Base-by-base conservation (phyloP, 257 asterid genomes). In the Schizonepeta tenuifolia region DNA sequence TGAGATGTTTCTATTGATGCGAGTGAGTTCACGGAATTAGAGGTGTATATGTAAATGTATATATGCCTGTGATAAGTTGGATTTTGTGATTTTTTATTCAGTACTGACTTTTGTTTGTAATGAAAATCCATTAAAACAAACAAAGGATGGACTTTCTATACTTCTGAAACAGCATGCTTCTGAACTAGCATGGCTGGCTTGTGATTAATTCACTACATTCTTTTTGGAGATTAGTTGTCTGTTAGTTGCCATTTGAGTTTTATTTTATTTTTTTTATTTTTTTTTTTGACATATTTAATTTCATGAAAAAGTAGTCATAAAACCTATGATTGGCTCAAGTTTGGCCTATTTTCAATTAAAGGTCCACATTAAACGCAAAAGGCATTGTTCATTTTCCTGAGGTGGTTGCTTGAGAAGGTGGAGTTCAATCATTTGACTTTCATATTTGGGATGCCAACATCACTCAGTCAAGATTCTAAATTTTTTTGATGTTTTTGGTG, bases 261-360 rank as follows among this genome's bases (percentile, higher is more conserved):
- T n/a, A n/a, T n/a, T n/a, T n/a, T n/a, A n/a, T n/a, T n/a, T n/a
- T n/a, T n/a, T n/a, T n/a, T n/a, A n/a, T n/a, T n/a, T n/a, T 7
- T 51, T 40, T 43, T 10, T 21, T 5, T 12, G 26, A 4, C 40
- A n/a, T 35, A 22, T 51, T 51, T 75, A 65, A 47, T 66, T 55
- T 77, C 49, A 15, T 35, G 22, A 44, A 47, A 47, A 63, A 31
- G 15, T 22, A 33, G 56, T 70, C 28, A 59, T 63, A 7, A n/a
- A n/a, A n/a, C n/a, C 26, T 31, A 24, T 60, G 75, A 53, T 55
- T 17, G 50, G 76, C 76, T 76, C 31, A 69, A 55, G 3, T 56
- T 58, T 72, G 60, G 24, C 72, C 35, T 72, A 33, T 51, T 38
- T 78, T 62, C 22, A 7, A 38, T 65, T 36, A 38, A 70, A 73